Conservation (phyloP, 2,329 filamentous ascomycete genomes). For the Cordyceps javanica region DNA sequence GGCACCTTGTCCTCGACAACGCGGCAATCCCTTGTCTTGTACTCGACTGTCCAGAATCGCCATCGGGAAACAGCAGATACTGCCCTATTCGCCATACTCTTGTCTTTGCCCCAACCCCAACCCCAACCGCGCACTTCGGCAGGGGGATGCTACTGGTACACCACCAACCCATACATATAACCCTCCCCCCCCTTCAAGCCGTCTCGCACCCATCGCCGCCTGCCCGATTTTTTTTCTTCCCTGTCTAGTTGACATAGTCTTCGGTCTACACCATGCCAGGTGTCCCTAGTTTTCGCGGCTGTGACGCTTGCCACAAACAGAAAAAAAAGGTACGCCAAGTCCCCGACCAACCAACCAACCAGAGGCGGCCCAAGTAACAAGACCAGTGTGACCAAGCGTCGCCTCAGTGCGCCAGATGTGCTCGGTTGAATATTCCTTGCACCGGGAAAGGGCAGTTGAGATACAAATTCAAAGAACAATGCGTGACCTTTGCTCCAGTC, state of each 20-base stretch:
- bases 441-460: constrained; percentile 40
- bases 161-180: not conserved
- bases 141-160: not conserved
- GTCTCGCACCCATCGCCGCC: not conserved
- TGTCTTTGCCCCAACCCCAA: too few species aligned
- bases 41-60: not conserved
- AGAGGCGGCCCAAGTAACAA: not conserved
- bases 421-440: constrained; percentile 37
- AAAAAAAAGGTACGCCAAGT: constrained; percentile 43
- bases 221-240: not conserved
- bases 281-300: constrained; percentile 44
- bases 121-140: not conserved
- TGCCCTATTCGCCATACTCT: not conserved
- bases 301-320: constrained; percentile 43
- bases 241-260: not conserved
- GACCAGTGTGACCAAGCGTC: constrained; percentile 39
- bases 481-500: not conserved
- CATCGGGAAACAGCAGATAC: not conserved
- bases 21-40: not conserved
- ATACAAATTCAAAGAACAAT: constrained; percentile 42
- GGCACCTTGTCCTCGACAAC: not conserved
- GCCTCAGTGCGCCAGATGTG: constrained; percentile 39
- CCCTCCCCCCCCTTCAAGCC: not conserved
- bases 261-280: constrained; percentile 36
- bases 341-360: not conserved